Percentiles rank a stretch among this genome's conserved stretches.
These are phyloP conservation scores for Ophiocordyceps australis DNA, from an alignment of 2,329 filamentous ascomycete genomes.

Conservation along the genomic window DNA sequence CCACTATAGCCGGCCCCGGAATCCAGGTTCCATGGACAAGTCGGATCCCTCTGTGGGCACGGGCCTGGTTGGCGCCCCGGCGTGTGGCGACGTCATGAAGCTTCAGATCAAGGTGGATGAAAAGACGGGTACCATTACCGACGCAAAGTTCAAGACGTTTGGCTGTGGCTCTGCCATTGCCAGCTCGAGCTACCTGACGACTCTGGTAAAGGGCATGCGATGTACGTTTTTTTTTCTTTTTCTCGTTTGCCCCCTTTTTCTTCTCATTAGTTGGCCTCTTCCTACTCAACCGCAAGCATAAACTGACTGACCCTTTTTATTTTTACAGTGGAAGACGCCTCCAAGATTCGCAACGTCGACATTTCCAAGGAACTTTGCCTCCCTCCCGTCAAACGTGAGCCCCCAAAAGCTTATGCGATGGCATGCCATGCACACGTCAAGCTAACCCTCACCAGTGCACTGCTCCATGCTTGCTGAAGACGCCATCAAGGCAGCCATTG, in stretches of 20 bases:
- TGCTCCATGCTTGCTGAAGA: conserved; percentile 88
- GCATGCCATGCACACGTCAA: not conserved
- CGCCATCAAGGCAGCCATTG: conserved; percentile 80
- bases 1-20: conserved; percentile 34
- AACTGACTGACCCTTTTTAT: not conserved
- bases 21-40: conserved; percentile 46
- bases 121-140: conserved; percentile 70
- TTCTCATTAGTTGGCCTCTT: too few relatives aligned
- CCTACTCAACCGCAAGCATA: not conserved
- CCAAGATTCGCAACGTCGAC: conserved; percentile 87
- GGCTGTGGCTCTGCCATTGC: conserved; percentile 91
- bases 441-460: conserved; percentile 44
- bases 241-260: too few relatives aligned
- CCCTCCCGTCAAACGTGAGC: conserved; percentile 72
- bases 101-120: conserved; percentile 67
- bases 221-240: conserved; percentile 2
- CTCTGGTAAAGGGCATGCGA: conserved; percentile 87
- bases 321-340: conserved; percentile 58
- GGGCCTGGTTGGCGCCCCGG: conserved; percentile 75
- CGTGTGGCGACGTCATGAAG: conserved; percentile 87
- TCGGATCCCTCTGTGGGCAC: conserved; percentile 71
- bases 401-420: not conserved
- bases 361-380: conserved; percentile 92
- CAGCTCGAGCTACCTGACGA: conserved; percentile 73
- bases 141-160: conserved; percentile 97